Evolutionary conservation across 257 asterid species (phyloP), one percentile per base, ranked within the genome.

Genomic region (Solanum paucissectum): DNA sequence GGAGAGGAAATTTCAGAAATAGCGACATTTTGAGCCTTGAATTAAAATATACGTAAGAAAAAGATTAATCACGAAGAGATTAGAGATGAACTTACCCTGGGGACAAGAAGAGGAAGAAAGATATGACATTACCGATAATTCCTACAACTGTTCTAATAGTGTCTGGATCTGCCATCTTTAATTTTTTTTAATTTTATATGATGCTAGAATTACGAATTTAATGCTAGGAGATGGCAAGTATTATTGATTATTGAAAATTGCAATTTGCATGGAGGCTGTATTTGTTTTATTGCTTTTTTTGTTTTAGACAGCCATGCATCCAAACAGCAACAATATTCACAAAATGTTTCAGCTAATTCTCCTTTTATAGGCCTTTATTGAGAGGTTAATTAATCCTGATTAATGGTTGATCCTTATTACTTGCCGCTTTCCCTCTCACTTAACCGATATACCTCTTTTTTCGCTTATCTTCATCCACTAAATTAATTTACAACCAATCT

Each of bases 61-160:
- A 55, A 55, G 12, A 20, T 52, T 16, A 52, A 18, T 52, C 6
- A 12, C 27, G 2, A 8, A 21, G 11, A 58, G 74, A 18, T 34
- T 13, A 36, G 84, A 60, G 84, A 23, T 34, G 5, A 69, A 37
- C 84, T 89, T 94, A 94, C 98, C 37, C 9, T 0, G 98, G 96
- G 13, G 98, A 93, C 27, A 94, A 92, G 91, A 93, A 94, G 25
- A 94, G 93, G 87, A 84, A 88, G 68, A 91, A 87, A 7, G 98
- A 93, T 85, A 93, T 94, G 87, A 91, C 87, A 91, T 94, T 94
- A 87, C 97, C 98, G 18, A 93, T 9, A n/a, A 93, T 69, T 37
- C 98, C 98, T 4, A 93, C 91, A 8, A 85, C 23, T 5, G 91
- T 91, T 83, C 96, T 93, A 13, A 77, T 37, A 0, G 92, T 85